A percentile compares a stretch with the other conserved stretches of the same genome.
Evolutionary conservation across 192 early-diverging fungal species (phyloP).

Genomic region (Anaeromyces robustus): DNA sequence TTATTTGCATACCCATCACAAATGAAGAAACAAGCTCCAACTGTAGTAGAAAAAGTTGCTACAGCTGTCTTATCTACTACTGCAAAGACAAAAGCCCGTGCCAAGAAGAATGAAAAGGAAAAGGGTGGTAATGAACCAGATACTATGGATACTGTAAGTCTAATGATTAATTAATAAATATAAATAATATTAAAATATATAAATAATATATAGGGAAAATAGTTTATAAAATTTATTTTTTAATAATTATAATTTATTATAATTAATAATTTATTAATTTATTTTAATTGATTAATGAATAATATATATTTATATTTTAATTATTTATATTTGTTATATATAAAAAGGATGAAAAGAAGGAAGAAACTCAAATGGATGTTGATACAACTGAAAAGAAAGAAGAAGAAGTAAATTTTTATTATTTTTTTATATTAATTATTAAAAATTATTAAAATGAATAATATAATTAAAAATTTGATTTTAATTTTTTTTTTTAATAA

Average conservation of each 20-base stretch:
- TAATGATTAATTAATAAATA: too few relatives aligned
- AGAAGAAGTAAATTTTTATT: conserved; percentile 9
- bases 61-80: conserved; percentile 94
- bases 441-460: conserved; percentile 11
- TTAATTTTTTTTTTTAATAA: too few relatives aligned
- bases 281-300: background rate
- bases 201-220: too few relatives aligned
- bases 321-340: conserved; percentile 1
- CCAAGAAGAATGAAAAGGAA: conserved; percentile 62
- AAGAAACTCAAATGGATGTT: conserved; percentile 10
- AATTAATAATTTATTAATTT: conserved; percentile 9
- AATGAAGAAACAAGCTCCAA: conserved; percentile 63
- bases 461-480: too few relatives aligned
- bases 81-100: conserved; percentile 73
- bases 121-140: conserved; percentile 29
- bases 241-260: conserved; percentile 30
- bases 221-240: too few relatives aligned
- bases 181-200: too few relatives aligned
- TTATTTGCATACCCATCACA: conserved; percentile 86
- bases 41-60: conserved; percentile 75
- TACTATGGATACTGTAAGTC: conserved; percentile 7
- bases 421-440: background rate
- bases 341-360: conserved; percentile 28
- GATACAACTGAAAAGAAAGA: conserved; percentile 32
- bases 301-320: background rate